Conservation (phyloP, 306 rosid species). For the Rubus idaeus region DNA sequence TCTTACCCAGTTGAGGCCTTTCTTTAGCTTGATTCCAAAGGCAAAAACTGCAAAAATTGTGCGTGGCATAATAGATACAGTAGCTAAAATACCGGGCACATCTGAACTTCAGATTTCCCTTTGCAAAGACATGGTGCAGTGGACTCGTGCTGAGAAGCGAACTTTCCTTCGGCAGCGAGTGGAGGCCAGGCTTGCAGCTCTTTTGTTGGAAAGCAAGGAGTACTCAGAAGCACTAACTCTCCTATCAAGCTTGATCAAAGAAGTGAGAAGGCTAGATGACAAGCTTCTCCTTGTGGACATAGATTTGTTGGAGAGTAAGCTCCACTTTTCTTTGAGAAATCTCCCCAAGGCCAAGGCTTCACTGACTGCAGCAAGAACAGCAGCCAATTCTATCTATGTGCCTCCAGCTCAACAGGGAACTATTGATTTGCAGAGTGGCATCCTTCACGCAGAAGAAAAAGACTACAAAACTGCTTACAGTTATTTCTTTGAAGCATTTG, state of each 20-base stretch:
- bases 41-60: constrained; percentile 96
- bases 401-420: constrained; percentile 99
- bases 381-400: constrained; percentile 91
- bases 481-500: constrained; percentile 93
- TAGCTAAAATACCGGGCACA: constrained; percentile 85
- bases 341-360: constrained; percentile 98
- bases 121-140: constrained; percentile 92
- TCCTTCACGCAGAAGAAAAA: constrained; percentile 93
- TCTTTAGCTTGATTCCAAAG: constrained; percentile 85
- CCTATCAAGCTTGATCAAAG: constrained; percentile 80
- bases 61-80: constrained; percentile 77
- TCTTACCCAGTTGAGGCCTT: constrained; percentile 88
- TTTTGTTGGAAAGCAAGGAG: constrained; percentile 89
- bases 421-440: constrained; percentile 92
- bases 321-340: constrained; percentile 85
- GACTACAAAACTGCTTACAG: constrained; percentile 90
- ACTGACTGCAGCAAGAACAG: constrained; percentile 94
- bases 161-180: constrained; percentile 90
- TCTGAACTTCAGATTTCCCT: constrained; percentile 82
- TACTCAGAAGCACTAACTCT: constrained; percentile 81
- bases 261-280: constrained; percentile 94
- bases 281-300: constrained; percentile 97
- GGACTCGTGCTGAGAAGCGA: constrained; percentile 91
- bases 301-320: constrained; percentile 91
- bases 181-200: constrained; percentile 95